Base-by-base conservation (phyloP, 768 basidiomycete genomes). In the Xanthoconium purpureum region DNA sequence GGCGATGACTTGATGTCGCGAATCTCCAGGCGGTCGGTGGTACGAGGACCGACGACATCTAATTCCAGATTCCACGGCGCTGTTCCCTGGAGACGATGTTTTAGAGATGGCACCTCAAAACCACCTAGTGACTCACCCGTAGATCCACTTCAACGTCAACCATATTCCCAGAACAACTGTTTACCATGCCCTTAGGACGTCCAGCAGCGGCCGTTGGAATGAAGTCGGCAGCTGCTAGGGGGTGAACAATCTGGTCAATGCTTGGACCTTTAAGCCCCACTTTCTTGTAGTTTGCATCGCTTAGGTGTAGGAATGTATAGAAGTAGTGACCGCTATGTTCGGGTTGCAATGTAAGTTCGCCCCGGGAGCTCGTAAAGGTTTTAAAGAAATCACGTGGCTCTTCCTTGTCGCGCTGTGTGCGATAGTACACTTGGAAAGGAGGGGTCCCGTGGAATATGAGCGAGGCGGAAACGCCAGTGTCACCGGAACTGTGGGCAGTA, bases 61-160 rank as follows among this genome's bases (percentile, higher is more conserved):
- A 95, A 75, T 46, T 90, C 89, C 30, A 98, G 67, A 63, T 83
- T 90, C 89, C 95, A 96, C 2, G 97, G 96, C 5, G 90, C 84
- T 5, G 86, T 89, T 47, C 97, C 97, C 89, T 94, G 50, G 14
- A 11, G 53, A 48, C 12, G 14, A 42, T 56, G 3, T 59, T 32
- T 58, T 18, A 61, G 3, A 30, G 53, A 40, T 9, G 52, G 33
- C 9, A 2, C 18, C 35, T 18, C 44, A 14, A 20, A 49, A 28
- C 40, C 32, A 30, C 24, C 13, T 24, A 50, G 15, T 53, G 59
- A 70, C 79, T 60, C 58, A 94, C 93, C 68, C 82, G 80, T 47
- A 98, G 82, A 44, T 92, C 88, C 20, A 98, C 83, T 56, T 89
- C 87, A 32, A 95, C 79, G 44, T 86, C 80, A 3, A 97, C 85